Percentiles rank a stretch among this genome's conserved stretches.
phyloP scores from a whole-genome alignment of 2,329 filamentous ascomycete species.

The Venturia aucupariae region DNA sequence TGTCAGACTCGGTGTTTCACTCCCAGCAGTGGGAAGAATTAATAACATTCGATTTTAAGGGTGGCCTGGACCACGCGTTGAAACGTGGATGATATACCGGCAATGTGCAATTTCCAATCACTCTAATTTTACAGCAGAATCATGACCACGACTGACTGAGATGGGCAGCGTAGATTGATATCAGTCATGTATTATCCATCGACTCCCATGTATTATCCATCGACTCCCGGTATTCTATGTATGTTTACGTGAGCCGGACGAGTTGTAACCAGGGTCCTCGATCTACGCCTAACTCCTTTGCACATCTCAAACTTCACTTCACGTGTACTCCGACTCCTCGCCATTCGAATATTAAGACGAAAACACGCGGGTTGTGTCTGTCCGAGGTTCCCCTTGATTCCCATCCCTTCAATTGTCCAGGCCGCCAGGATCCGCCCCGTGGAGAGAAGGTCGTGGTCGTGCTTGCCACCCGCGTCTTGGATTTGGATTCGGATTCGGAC shows the following conservation, averaged over 20 bases:
- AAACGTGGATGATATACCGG: constrained; percentile 3
- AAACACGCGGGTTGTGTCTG: background rate
- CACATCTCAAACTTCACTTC: background rate
- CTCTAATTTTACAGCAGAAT: background rate
- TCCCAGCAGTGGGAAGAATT: background rate
- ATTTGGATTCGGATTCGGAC: background rate
- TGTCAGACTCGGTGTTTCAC: background rate
- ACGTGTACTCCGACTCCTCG: background rate
- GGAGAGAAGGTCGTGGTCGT: background rate
- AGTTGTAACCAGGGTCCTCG: background rate
- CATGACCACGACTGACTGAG: background rate
- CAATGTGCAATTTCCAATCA: background rate
- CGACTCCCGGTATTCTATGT: no score
- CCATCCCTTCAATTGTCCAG: no score
- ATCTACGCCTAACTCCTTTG: background rate
- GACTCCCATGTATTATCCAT: no score
- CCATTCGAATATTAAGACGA: background rate
- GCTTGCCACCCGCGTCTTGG: background rate
- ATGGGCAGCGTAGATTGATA: background rate
- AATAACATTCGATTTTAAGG: background rate
- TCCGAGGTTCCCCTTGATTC: background rate
- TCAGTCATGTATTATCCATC: background rate
- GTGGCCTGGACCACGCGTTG: background rate
- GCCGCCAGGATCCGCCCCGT: background rate
- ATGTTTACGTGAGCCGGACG: background rate